Conservation (phyloP, 306 rosid genomes). For the Carpinus fangiana region DNA sequence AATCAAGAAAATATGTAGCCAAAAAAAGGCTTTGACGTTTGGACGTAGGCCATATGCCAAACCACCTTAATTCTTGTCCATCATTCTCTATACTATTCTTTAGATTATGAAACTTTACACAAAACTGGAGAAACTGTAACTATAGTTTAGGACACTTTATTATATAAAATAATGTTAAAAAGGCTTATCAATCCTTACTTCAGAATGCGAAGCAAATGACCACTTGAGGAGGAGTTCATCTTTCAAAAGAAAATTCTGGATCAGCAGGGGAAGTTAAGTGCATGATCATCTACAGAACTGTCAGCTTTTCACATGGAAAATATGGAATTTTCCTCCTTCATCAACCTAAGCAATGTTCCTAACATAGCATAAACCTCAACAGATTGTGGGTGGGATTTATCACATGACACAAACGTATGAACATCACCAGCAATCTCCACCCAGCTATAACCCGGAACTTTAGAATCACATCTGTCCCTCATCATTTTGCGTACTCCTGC, state of each 20-base stretch:
- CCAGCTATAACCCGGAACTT: conserved; percentile 73
- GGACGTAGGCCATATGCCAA: too few relatives aligned
- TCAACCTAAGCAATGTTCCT: conserved; percentile 39
- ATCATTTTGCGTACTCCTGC: conserved; percentile 53
- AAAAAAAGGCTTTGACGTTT: too few relatives aligned
- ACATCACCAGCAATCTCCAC: conserved; percentile 50
- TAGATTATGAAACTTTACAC: too few relatives aligned
- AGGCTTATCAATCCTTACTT: not conserved
- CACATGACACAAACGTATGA: conserved; percentile 56
- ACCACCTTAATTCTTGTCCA: too few relatives aligned
- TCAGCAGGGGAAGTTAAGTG: not conserved
- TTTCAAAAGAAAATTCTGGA: not conserved
- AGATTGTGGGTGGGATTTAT: conserved; percentile 47
- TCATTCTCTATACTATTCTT: too few relatives aligned
- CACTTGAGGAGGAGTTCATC: not conserved
- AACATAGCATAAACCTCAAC: conserved; percentile 40
- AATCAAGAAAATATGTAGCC: too few relatives aligned
- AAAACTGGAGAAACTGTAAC: not conserved
- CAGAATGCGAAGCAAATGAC: not conserved
- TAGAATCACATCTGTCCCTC: conserved; percentile 37
- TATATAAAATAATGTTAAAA: not conserved
- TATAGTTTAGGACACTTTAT: not conserved
- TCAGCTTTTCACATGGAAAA: not conserved
- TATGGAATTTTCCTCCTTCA: conserved; percentile 40
- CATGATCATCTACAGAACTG: conserved; percentile 4